Conservation (phyloP, 2,329 filamentous ascomycete genomes). For the Trichoderma sp. region DNA sequence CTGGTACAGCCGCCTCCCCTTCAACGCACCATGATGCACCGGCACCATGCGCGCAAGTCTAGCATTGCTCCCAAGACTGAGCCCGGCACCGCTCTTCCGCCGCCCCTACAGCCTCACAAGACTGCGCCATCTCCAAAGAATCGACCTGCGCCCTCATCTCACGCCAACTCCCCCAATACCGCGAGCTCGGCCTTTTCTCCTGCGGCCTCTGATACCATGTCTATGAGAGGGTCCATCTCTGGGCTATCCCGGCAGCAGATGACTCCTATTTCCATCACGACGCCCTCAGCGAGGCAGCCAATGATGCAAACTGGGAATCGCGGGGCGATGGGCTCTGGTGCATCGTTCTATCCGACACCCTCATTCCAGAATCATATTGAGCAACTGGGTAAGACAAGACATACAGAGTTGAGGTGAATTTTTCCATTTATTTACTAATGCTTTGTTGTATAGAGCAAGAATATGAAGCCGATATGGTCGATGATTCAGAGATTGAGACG, state of each 20-base stretch:
- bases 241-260: constrained; percentile 35
- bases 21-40: constrained; percentile 76
- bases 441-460: constrained; percentile 79
- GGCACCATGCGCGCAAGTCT: constrained; percentile 72
- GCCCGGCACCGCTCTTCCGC: constrained; percentile 48
- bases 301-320: constrained; percentile 39
- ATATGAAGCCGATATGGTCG: constrained; percentile 89
- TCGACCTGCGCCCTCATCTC: constrained; percentile 79
- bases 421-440: neutral
- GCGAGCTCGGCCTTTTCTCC: constrained; percentile 46
- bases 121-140: constrained; percentile 66
- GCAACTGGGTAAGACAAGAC: constrained; percentile 76
- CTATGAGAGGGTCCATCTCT: constrained; percentile 42
- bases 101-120: constrained; percentile 48
- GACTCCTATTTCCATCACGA: constrained; percentile 29
- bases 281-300: constrained; percentile 31
- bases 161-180: constrained; percentile 58
- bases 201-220: constrained; percentile 44
- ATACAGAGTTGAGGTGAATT: neutral
- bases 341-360: constrained; percentile 74
- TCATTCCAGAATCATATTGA: constrained; percentile 90
- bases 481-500: constrained; percentile 72
- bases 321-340: constrained; percentile 38
- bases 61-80: constrained; percentile 75
- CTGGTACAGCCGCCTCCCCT: constrained; percentile 72